Percentiles rank a stretch among this genome's conserved stretches.
Evolutionary conservation across 345 rosid species (phyloP).

Genomic region (Boechera retrofracta): DNA sequence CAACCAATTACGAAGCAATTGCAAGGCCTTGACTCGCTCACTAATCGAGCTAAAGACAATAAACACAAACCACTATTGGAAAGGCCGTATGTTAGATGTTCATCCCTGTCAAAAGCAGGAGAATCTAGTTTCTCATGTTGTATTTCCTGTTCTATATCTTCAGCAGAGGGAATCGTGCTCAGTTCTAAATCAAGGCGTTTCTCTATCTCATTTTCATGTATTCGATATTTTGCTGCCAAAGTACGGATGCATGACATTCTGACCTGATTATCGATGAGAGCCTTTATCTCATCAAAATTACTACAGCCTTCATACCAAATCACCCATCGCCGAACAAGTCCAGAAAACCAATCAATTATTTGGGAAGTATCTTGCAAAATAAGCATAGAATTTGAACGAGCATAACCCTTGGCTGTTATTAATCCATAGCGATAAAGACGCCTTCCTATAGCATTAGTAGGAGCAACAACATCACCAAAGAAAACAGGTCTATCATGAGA

Average conservation of each 20-base stretch:
- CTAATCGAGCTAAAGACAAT: constrained; percentile 72
- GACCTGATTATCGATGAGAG: constrained; percentile 55
- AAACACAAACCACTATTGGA: constrained; percentile 66
- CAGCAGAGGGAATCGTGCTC: constrained; percentile 58
- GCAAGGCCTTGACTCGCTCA: constrained; percentile 75
- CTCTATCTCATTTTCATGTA: constrained; percentile 74
- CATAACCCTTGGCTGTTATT: constrained; percentile 63
- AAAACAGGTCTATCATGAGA: constrained; percentile 44
- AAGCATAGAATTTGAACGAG: constrained; percentile 56
- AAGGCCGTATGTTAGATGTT: constrained; percentile 70
- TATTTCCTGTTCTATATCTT: constrained; percentile 61
- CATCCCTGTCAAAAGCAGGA: constrained; percentile 55
- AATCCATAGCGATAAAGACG: constrained; percentile 79
- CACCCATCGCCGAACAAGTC: constrained; percentile 73
- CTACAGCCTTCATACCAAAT: constrained; percentile 68
- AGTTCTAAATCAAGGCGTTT: constrained; percentile 69
- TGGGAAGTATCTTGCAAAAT: constrained; percentile 70
- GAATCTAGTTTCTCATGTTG: constrained; percentile 48
- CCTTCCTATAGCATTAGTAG: constrained; percentile 68
- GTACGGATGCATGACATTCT: constrained; percentile 87
- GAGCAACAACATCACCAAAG: constrained; percentile 65
- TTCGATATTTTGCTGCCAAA: constrained; percentile 76
- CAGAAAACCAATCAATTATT: constrained; percentile 84
- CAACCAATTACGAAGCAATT: constrained; percentile 81
- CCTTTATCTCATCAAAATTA: constrained; percentile 73